Evolutionary conservation across 768 basidiomycete species (phyloP).

Genomic region (Kwoniella shandongensis): DNA sequence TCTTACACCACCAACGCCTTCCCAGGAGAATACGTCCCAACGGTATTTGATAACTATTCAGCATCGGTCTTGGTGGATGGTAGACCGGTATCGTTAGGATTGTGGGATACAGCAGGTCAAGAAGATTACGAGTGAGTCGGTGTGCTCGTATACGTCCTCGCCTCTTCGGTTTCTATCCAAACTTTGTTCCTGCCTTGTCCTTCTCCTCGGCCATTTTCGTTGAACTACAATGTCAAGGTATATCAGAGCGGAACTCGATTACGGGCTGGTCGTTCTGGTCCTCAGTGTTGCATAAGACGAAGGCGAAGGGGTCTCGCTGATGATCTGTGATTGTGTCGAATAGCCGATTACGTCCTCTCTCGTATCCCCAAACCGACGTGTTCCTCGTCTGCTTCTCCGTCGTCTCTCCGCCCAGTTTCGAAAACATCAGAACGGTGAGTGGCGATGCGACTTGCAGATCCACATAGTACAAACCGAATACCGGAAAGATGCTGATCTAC

Average conservation of each 20-base stretch:
- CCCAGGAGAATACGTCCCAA: slow-evolving; percentile 59
- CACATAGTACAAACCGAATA: too few relatives aligned
- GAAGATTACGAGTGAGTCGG: slow-evolving; percentile 87
- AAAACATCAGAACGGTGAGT: slow-evolving; percentile 92
- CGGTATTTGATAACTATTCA: slow-evolving; percentile 52
- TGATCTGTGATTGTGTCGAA: too few relatives aligned
- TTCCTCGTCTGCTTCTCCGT: slow-evolving; percentile 99
- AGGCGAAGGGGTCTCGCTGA: too few relatives aligned
- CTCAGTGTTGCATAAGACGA: too few relatives aligned
- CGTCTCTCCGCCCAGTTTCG: slow-evolving; percentile 95
- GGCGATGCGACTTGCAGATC: background rate
- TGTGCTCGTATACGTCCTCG: too few relatives aligned
- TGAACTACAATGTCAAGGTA: too few relatives aligned
- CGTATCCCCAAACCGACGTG: slow-evolving; percentile 98
- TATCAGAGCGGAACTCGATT: too few relatives aligned
- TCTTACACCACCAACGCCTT: slow-evolving; percentile 82
- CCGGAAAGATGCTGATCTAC: background rate
- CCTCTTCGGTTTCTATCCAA: too few relatives aligned
- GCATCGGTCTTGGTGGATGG: slow-evolving; percentile 75
- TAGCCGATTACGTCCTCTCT: slow-evolving; percentile 84
- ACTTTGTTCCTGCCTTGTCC: too few relatives aligned
- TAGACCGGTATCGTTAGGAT: slow-evolving; percentile 88
- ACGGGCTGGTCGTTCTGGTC: too few relatives aligned
- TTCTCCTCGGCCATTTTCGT: too few relatives aligned
- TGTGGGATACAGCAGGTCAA: slow-evolving; percentile 97